Evolutionary conservation across 139 green algal genomes (phyloP).

Genomic region (Pycnococcus provasolii): DNA sequence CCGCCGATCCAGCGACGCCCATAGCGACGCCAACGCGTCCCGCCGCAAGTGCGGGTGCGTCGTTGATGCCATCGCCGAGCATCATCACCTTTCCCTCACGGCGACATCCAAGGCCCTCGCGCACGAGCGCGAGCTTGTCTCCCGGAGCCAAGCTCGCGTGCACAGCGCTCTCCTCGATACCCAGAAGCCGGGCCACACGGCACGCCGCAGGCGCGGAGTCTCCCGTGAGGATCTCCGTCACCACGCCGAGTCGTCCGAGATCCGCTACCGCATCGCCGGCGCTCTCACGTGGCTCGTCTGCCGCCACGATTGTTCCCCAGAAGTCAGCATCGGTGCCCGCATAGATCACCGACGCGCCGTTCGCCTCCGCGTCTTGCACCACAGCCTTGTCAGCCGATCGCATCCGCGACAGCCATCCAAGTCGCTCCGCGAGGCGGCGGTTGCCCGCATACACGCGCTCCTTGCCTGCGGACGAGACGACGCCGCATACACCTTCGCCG

Average conservation of each 20-base stretch:
- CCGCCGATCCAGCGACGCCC: constrained; percentile 44
- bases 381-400: background rate
- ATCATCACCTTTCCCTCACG: constrained; percentile 26
- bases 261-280: constrained; percentile 28
- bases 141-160: constrained; percentile 27
- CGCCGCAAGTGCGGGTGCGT: constrained; percentile 37
- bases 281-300: constrained; percentile 25
- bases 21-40: constrained; percentile 51
- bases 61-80: constrained; percentile 65
- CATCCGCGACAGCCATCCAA: constrained; percentile 18
- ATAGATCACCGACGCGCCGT: constrained; percentile 31
- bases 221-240: constrained; percentile 46
- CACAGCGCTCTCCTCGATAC: constrained; percentile 20
- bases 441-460: constrained; percentile 12
- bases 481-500: constrained; percentile 25
- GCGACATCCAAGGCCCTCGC: background rate
- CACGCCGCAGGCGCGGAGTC: constrained; percentile 39
- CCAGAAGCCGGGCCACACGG: constrained; percentile 33
- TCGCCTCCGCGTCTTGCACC: constrained; percentile 7
- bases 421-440: constrained; percentile 12
- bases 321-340: constrained; percentile 30
- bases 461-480: background rate
- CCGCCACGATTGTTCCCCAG: constrained; percentile 18
- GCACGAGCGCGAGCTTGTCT: constrained; percentile 38
- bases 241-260: constrained; percentile 30